A percentile compares a stretch with the other conserved stretches of the same genome.
Conservation (phyloP, 768 basidiomycete genomes). For the Suillus tomentosus region DNA sequence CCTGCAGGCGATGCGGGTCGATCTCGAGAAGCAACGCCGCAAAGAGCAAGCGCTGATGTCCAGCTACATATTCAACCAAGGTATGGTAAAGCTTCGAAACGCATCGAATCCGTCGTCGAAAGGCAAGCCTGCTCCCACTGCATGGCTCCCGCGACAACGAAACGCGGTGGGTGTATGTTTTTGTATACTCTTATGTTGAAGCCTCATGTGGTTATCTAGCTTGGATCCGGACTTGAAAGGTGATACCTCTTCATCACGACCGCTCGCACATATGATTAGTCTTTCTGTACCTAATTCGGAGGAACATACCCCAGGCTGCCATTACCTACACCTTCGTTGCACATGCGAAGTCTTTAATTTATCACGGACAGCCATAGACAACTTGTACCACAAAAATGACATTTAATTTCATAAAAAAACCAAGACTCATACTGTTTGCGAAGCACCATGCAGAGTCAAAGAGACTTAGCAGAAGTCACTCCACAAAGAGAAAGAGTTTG, state of each 20-base stretch:
- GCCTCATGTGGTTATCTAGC: slow-evolving; percentile 18
- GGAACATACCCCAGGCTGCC: not conserved
- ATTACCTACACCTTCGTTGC: no score
- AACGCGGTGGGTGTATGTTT: slow-evolving; percentile 36
- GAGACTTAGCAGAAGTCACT: slow-evolving; percentile 49
- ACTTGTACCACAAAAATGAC: no score
- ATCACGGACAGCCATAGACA: no score
- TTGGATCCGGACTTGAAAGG: slow-evolving; percentile 32
- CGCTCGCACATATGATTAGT: not conserved
- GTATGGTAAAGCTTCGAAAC: slow-evolving; percentile 62
- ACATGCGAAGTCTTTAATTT: no score
- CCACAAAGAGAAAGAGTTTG: slow-evolving; percentile 40
- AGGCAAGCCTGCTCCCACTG: slow-evolving; percentile 50
- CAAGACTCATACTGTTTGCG: not conserved
- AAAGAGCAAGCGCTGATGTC: slow-evolving; percentile 84
- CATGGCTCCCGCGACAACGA: slow-evolving; percentile 74
- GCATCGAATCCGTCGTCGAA: slow-evolving; percentile 56
- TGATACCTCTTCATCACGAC: slow-evolving; percentile 13
- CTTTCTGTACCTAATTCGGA: slow-evolving; percentile 5
- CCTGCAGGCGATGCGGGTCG: slow-evolving; percentile 48
- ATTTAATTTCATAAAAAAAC: no score
- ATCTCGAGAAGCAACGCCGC: slow-evolving; percentile 62
- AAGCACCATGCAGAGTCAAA: slow-evolving; percentile 48
- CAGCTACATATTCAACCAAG: slow-evolving; percentile 68
- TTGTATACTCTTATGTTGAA: not conserved